These are phyloP conservation scores for Vitis hybrid DNA, from an alignment of 177 flowering plant species.

Conservation along the genomic window DNA sequence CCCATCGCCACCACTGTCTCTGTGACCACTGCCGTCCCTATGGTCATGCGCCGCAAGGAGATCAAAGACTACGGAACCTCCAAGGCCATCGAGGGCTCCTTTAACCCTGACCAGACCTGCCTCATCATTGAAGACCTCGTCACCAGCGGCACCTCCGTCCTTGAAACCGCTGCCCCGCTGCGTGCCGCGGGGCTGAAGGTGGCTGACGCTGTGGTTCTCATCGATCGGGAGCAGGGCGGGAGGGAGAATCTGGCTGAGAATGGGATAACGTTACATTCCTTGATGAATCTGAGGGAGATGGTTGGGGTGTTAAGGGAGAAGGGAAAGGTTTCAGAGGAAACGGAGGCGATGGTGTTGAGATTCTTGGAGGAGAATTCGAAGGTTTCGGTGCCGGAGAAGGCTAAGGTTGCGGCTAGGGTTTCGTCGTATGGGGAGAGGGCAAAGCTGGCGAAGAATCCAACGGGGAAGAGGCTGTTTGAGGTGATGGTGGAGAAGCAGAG, in stretches of 20 bases:
- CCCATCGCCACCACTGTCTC: conserved; percentile 87
- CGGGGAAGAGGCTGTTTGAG: conserved; percentile 78
- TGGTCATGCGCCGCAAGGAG: conserved; percentile 94
- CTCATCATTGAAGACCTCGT: conserved; percentile 79
- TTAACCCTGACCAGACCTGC: conserved; percentile 41
- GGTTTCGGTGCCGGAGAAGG: conserved; percentile 35
- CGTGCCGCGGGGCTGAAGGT: conserved; percentile 73
- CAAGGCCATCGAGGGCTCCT: conserved; percentile 74
- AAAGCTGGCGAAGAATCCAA: conserved; percentile 62
- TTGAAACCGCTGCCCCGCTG: conserved; percentile 80
- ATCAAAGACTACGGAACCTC: conserved; percentile 79
- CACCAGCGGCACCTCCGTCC: conserved; percentile 83
- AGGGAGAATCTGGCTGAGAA: conserved; percentile 73
- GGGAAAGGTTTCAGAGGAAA: conserved; percentile 73
- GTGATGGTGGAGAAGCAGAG: conserved; percentile 80
- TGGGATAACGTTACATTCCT: conserved; percentile 71
- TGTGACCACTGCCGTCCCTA: conserved; percentile 51
- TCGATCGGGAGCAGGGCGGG: conserved; percentile 94
- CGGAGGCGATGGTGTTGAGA: conserved; percentile 34
- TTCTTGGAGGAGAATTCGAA: conserved; percentile 69
- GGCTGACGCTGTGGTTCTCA: conserved; percentile 79
- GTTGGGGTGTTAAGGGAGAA: conserved; percentile 57
- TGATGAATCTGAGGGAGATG: conserved; percentile 76
- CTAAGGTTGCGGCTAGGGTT: conserved; percentile 20
- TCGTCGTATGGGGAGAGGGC: conserved; percentile 62